Evolutionary conservation across 2,329 filamentous ascomycete genomes (phyloP).

Genomic region (Claviceps digitariae): DNA sequence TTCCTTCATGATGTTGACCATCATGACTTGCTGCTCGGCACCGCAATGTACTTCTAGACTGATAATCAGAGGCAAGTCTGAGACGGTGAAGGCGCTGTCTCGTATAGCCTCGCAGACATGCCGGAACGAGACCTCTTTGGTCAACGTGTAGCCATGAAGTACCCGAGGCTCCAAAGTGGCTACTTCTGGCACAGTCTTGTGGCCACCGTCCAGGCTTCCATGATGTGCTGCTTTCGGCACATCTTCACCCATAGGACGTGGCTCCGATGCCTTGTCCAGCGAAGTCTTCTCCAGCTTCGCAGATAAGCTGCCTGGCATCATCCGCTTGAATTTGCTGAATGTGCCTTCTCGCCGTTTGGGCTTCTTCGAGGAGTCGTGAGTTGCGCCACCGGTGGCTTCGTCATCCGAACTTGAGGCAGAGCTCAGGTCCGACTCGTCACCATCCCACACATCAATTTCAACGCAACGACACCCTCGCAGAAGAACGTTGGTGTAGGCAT

Average conservation of each 20-base stretch:
- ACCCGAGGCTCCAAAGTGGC: conserved; percentile 56
- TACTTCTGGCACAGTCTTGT: conserved; percentile 13
- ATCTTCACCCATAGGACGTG: conserved; percentile 12
- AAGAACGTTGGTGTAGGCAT: conserved; percentile 74
- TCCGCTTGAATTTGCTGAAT: conserved; percentile 52
- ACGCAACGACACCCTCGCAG: conserved; percentile 79
- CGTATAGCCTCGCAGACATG: conserved; percentile 71
- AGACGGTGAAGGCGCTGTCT: conserved; percentile 61
- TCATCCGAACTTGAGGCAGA: conserved; percentile 36
- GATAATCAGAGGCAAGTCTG: conserved; percentile 77
- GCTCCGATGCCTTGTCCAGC: conserved; percentile 28
- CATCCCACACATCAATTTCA: conserved; percentile 94
- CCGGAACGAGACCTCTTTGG: conserved; percentile 75
- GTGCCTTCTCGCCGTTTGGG: conserved; percentile 40
- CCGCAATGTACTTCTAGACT: conserved; percentile 85
- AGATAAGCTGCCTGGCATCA: conserved; percentile 29
- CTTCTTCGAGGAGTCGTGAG: conserved; percentile 31
- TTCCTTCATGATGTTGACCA: conserved; percentile 86
- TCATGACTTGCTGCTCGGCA: conserved; percentile 68
- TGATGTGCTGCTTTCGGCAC: conserved; percentile 1
- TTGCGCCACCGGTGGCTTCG: conserved; percentile 23
- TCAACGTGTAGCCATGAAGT: conserved; percentile 80
- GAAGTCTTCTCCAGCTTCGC: conserved; percentile 35
- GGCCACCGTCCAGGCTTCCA: conserved; percentile 4
- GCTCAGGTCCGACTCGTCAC: conserved; percentile 58